Evolutionary conservation across 805 yeast species (phyloP), one percentile per base, ranked within the genome.

Genomic region (Suhomyces pyralidae): DNA sequence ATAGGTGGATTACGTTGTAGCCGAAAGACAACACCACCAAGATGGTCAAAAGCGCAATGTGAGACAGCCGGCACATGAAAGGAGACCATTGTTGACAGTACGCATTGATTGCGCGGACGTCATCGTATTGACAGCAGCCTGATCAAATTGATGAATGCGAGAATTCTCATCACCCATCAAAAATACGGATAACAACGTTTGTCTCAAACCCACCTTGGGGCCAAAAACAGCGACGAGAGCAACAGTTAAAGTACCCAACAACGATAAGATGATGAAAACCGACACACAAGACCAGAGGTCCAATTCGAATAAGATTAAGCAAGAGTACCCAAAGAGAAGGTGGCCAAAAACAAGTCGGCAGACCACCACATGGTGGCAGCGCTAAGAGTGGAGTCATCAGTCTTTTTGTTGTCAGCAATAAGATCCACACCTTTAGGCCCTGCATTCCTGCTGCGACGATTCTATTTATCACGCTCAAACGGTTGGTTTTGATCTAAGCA

Each of bases 101-200:
- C 86, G 84, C 54, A 91, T 75, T 57, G 90, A 74, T 69, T 90
- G 94, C 22, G 97, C 96, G 34, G 94, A 84, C 28, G 91, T 86
- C 82, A 91, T 88, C 56, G 88, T 89, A 71, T 92, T 92, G 46
- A 90, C 93, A 8, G 96, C 90, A 70, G 94, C 88, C 97, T 97
- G 56, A 92, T 69, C 63, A 84, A 81, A 66, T 91, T 90, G 66
- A 92, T 77, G 45, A 86, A 68, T 8, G 96, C 85, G 63, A 90
- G 86, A 52, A 90, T 78, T 67, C 96, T 81, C 71, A 88, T 85
- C 46, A 57, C 97, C 97, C 56, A 85, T 79, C 61, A 90, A 79
- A 70, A 78, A 91, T 60, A 93, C 81, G 9, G 96, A 83, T 52
- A 91, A 64, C 38, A 89, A 79, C 88, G 90, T 86, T 69, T 92